Conservation (phyloP, 306 rosid genomes). For the Quillaja saponaria region DNA sequence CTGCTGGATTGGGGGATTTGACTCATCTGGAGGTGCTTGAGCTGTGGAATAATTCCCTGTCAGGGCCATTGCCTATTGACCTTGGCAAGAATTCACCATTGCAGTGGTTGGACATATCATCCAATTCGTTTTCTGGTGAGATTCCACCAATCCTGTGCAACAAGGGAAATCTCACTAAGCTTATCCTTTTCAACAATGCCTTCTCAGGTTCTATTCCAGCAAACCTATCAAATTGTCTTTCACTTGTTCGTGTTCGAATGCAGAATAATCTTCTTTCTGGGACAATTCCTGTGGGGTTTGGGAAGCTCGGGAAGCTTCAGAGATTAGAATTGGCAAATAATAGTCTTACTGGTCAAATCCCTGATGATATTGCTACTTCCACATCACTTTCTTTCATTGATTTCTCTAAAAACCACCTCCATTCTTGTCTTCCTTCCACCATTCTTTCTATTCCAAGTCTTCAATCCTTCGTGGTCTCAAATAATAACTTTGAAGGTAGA, state of each 20-base stretch:
- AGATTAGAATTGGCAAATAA: slow-evolving; percentile 94
- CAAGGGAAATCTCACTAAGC: slow-evolving; percentile 84
- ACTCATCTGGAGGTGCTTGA: slow-evolving; percentile 62
- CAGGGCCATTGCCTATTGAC: slow-evolving; percentile 70
- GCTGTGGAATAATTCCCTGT: slow-evolving; percentile 87
- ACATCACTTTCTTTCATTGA: slow-evolving; percentile 92
- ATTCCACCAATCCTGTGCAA: slow-evolving; percentile 78
- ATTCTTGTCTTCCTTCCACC: slow-evolving; percentile 81
- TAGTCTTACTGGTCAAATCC: slow-evolving; percentile 78
- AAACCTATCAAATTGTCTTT: slow-evolving; percentile 57
- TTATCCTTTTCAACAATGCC: slow-evolving; percentile 86
- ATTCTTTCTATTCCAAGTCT: slow-evolving; percentile 75
- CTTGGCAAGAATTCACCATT: slow-evolving; percentile 79
- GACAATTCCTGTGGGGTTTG: slow-evolving; percentile 72
- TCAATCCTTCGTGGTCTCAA: slow-evolving; percentile 71
- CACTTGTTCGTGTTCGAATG: slow-evolving; percentile 83
- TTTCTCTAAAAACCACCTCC: slow-evolving; percentile 66
- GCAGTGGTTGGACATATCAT: slow-evolving; percentile 88
- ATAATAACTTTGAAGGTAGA: slow-evolving; percentile 68
- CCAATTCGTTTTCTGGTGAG: slow-evolving; percentile 76
- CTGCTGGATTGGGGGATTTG: slow-evolving; percentile 65
- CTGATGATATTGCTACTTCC: slow-evolving; percentile 74
- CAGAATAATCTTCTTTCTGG: slow-evolving; percentile 87
- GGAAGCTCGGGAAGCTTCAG: slow-evolving; percentile 80
- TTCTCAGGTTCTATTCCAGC: slow-evolving; percentile 75